Conservation (phyloP, 495 filamentous ascomycete species). For the Tricharina praecox region DNA sequence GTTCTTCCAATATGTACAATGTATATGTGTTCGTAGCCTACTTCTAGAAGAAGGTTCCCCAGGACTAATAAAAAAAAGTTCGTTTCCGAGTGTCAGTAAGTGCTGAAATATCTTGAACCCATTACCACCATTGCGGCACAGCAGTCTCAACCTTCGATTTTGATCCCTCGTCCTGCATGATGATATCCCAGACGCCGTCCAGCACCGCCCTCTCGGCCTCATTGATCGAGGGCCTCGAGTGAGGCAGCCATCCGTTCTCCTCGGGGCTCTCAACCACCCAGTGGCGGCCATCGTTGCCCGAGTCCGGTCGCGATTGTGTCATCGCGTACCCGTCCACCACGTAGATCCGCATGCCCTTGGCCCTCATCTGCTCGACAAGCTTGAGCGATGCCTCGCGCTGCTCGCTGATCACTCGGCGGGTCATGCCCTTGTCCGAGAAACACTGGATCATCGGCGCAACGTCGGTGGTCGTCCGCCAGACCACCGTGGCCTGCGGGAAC, state of each 20-base stretch:
- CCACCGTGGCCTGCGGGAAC: slow-evolving; percentile 7
- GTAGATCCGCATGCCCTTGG: slow-evolving; percentile 6
- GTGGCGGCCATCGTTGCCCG: slow-evolving; percentile 17
- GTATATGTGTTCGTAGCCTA: no score
- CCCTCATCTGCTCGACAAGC: slow-evolving; percentile 1
- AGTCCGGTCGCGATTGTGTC: slow-evolving; percentile 13
- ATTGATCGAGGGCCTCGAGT: background rate
- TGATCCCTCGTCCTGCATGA: slow-evolving; percentile 1
- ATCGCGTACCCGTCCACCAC: slow-evolving; percentile 16
- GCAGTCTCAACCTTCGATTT: no score
- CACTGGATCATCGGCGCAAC: slow-evolving; percentile 18
- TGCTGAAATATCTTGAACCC: no score
- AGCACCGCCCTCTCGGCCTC: slow-evolving; percentile 1
- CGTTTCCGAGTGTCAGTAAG: no score
- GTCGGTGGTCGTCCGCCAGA: slow-evolving; percentile 10
- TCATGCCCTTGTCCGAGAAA: slow-evolving; percentile 10
- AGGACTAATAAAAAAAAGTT: no score
- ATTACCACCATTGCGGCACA: no score
- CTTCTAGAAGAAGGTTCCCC: no score
- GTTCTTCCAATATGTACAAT: no score
- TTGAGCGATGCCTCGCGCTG: slow-evolving; percentile 9
- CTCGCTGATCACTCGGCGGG: slow-evolving; percentile 4
- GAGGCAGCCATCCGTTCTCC: slow-evolving; percentile 3
- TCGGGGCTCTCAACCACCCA: slow-evolving; percentile 13
- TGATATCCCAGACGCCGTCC: background rate